Percentiles rank a stretch among this genome's conserved stretches.
Conservation (phyloP, 306 rosid genomes). For the Castanea mollissima region DNA sequence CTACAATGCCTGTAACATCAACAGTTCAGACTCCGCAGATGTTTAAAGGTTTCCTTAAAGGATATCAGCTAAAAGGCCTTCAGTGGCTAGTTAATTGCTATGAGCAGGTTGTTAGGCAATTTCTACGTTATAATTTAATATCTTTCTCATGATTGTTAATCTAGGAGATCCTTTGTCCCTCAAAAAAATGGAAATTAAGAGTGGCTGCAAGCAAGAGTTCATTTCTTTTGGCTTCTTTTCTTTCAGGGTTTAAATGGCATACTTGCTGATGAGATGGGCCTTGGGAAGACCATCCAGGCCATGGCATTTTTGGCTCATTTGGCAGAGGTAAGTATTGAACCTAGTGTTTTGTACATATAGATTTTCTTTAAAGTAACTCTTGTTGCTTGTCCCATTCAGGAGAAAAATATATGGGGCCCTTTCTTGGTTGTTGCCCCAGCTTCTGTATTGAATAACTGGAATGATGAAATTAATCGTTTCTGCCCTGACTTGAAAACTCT, state of each 20-base stretch:
- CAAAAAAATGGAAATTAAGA: neutral
- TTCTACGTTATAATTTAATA: neutral
- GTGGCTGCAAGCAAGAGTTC: neutral
- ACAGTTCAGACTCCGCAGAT: slow-evolving; percentile 88
- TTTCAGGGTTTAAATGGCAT: slow-evolving; percentile 95
- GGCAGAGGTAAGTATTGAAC: slow-evolving; percentile 73
- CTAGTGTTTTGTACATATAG: slow-evolving; percentile 10
- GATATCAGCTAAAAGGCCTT: slow-evolving; percentile 93
- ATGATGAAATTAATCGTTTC: slow-evolving; percentile 95
- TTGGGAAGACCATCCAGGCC: slow-evolving; percentile 98
- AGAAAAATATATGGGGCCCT: slow-evolving; percentile 99
- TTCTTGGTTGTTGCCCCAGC: slow-evolving; percentile 98
- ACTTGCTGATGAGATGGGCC: slow-evolving; percentile 99
- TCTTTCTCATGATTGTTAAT: slow-evolving; percentile 14
- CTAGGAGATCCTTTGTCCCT: slow-evolving; percentile 3
- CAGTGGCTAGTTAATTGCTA: slow-evolving; percentile 99
- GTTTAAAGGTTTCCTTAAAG: slow-evolving; percentile 86
- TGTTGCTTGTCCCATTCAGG: slow-evolving; percentile 48
- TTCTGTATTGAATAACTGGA: slow-evolving; percentile 96
- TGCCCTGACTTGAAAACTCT: slow-evolving; percentile 88
- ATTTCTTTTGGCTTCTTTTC: slow-evolving; percentile 13
- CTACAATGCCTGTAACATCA: slow-evolving; percentile 98
- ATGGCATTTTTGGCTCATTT: slow-evolving; percentile 98
- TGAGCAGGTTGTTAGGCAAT: slow-evolving; percentile 76
- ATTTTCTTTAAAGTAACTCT: slow-evolving; percentile 31